These are phyloP conservation scores for Bruguiera sexangula DNA, from an alignment of 345 rosid genomes.

Conservation along the genomic window DNA sequence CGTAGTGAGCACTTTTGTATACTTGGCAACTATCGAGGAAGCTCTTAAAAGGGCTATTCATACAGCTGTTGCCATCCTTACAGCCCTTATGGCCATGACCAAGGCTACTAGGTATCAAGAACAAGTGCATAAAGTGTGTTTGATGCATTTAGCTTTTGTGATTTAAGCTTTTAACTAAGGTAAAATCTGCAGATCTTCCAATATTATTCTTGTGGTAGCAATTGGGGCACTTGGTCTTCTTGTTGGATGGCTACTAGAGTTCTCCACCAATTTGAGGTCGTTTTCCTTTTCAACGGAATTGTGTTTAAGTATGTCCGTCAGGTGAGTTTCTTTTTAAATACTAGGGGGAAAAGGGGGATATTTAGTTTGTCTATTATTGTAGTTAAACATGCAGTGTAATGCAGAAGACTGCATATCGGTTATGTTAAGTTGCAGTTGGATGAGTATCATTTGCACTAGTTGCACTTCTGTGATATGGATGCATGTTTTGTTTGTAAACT, in stretches of 20 bases:
- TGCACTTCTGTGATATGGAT: too few relatives aligned
- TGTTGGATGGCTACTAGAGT: constrained; percentile 70
- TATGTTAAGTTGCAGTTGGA: too few relatives aligned
- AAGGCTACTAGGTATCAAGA: constrained; percentile 80
- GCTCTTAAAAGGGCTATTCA: constrained; percentile 72
- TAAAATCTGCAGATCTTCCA: constrained; percentile 57
- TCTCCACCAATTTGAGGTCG: constrained; percentile 55
- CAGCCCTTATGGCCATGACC: constrained; percentile 87
- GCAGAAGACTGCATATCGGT: neutral
- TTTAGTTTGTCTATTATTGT: neutral
- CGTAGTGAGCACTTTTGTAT: constrained; percentile 80
- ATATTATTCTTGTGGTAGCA: constrained; percentile 75
- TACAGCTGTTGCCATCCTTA: constrained; percentile 75
- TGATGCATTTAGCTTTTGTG: neutral
- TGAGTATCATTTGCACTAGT: too few relatives aligned
- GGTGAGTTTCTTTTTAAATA: constrained; percentile 35
- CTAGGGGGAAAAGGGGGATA: neutral
- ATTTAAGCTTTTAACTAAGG: constrained; percentile 7
- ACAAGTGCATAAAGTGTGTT: constrained; percentile 13
- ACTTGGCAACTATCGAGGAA: constrained; percentile 71
- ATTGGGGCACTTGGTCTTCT: constrained; percentile 78
- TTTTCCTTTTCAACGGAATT: constrained; percentile 43
- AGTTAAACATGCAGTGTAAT: neutral
- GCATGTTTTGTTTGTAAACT: neutral
- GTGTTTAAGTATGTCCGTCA: constrained; percentile 42